Evolutionary conservation across 2,329 filamentous ascomycete species (phyloP).

Genomic region (Tympanopsis confertula): DNA sequence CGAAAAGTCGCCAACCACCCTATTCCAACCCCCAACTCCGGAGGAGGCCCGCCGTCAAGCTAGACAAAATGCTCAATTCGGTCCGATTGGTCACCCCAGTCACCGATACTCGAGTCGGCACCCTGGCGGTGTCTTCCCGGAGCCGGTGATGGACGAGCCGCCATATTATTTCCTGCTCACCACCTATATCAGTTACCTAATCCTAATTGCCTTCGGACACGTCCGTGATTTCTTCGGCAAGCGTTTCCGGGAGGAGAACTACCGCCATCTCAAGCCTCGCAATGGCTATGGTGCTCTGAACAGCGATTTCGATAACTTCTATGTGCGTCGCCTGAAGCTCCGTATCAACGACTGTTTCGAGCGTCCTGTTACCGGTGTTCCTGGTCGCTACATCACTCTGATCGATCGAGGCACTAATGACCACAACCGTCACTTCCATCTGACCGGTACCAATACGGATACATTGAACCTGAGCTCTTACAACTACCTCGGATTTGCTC

Average conservation of each 20-base stretch:
- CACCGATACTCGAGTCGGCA: slow-evolving; percentile 87
- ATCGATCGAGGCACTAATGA: slow-evolving; percentile 84
- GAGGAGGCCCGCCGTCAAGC: slow-evolving; percentile 70
- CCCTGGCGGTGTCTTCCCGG: slow-evolving; percentile 65
- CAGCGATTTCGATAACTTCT: slow-evolving; percentile 98
- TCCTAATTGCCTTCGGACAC: slow-evolving; percentile 90
- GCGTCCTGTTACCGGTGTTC: slow-evolving; percentile 82
- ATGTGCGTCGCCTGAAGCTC: slow-evolving; percentile 82
- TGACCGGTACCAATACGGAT: slow-evolving; percentile 82
- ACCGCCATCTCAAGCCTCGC: slow-evolving; percentile 68
- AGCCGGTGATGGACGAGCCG: slow-evolving; percentile 85
- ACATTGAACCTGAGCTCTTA: slow-evolving; percentile 98
- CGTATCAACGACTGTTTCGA: slow-evolving; percentile 96
- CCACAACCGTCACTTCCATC: slow-evolving; percentile 80
- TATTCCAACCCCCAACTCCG: slow-evolving; percentile 81
- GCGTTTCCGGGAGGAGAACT: slow-evolving; percentile 75
- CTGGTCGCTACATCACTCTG: slow-evolving; percentile 84
- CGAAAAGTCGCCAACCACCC: slow-evolving; percentile 59
- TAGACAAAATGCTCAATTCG: slow-evolving; percentile 80
- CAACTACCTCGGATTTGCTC: slow-evolving; percentile 97
- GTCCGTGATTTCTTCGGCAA: slow-evolving; percentile 97
- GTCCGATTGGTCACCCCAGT: slow-evolving; percentile 65
- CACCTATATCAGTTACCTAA: slow-evolving; percentile 95
- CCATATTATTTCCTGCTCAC: slow-evolving; percentile 95
- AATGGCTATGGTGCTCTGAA: slow-evolving; percentile 93